Evolutionary conservation across 345 rosid genomes (phyloP), one percentile per base, ranked within the genome.

Genomic region (Heritiera fomes): DNA sequence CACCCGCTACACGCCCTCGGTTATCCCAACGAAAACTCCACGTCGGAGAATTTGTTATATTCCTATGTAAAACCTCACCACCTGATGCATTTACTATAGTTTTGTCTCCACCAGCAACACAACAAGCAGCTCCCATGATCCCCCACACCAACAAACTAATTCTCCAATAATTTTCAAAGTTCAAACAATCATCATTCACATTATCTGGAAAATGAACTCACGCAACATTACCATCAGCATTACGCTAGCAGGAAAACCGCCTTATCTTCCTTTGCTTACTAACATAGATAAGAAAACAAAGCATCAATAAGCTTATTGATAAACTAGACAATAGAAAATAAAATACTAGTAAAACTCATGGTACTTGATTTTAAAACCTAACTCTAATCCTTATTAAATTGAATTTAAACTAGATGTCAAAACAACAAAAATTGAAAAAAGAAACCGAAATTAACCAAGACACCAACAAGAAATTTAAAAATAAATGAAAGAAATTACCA

Each of bases 21-120:
- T 89, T 89, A 81, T 97, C 99, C 99, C 99, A 97, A 64, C 93
- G 86, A 65, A 93, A 91, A 85, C 97, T 97, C 98, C 98, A 94
- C 11, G 90, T 84, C 0, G 99, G 99, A 23, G 99, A 97, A 86
- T 87, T 68, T 77, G 94, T 87, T n/a, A 90, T 58, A 83, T 88
- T 90, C 85, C 95, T 87, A 78, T 84, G 93, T 72, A 91, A 77
- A 63, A 81, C 75, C 30, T 91, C 98, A 79, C 84, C 81, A 79
- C 89, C 88, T 17, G 91, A 81, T 79, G 85, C 90, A 86, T 75
- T 81, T 41, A 88, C 85, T 32, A 97, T 95, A 79, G 84, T 90
- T 87, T 90, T 94, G 76, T 97, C 99, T 81, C 96, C 86, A 82
- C 94, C 95, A 85, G 99, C 95, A 77, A 97, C 92, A 85, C 99